Conservation (phyloP, 495 filamentous ascomycete species). For the Trichoderma gamsii region DNA sequence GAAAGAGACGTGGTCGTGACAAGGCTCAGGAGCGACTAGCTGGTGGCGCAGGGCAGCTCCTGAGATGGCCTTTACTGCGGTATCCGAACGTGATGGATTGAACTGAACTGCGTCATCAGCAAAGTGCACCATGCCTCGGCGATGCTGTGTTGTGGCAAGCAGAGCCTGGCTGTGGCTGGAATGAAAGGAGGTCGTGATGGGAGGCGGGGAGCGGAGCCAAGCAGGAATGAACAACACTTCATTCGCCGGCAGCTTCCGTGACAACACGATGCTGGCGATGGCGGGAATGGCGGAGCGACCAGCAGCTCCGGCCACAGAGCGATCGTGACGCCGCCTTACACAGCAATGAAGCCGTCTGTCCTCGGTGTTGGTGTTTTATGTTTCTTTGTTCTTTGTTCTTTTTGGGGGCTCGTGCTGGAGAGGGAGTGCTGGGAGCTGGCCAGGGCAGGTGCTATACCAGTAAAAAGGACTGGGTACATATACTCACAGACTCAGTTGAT, state of each 20-base stretch:
- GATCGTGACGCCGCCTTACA: background rate
- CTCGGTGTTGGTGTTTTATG: too few relatives aligned
- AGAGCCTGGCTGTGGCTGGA: background rate
- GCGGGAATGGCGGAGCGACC: slow-evolving; percentile 9
- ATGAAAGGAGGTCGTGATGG: slow-evolving; percentile 4
- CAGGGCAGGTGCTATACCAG: too few relatives aligned
- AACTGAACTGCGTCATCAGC: background rate
- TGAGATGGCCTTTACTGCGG: background rate
- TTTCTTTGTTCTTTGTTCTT: too few relatives aligned
- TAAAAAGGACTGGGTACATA: too few relatives aligned
- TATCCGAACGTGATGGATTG: background rate
- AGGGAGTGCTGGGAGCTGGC: too few relatives aligned
- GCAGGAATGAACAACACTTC: slow-evolving; percentile 13
- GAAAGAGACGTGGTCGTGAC: background rate
- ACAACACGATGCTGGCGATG: background rate
- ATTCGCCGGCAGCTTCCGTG: slow-evolving; percentile 13
- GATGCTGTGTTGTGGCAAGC: background rate
- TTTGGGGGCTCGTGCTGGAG: too few relatives aligned
- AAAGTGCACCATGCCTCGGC: background rate
- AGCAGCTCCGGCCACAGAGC: slow-evolving; percentile 3
- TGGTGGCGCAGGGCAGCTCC: background rate
- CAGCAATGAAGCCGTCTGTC: background rate
- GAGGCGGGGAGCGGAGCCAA: slow-evolving; percentile 6
- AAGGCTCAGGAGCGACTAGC: background rate
- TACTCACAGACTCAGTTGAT: too few relatives aligned